A percentile compares a stretch with the other conserved stretches of the same genome.
Conservation (phyloP, 2,329 filamentous ascomycete genomes). For the Nannizziopsis barbatae region DNA sequence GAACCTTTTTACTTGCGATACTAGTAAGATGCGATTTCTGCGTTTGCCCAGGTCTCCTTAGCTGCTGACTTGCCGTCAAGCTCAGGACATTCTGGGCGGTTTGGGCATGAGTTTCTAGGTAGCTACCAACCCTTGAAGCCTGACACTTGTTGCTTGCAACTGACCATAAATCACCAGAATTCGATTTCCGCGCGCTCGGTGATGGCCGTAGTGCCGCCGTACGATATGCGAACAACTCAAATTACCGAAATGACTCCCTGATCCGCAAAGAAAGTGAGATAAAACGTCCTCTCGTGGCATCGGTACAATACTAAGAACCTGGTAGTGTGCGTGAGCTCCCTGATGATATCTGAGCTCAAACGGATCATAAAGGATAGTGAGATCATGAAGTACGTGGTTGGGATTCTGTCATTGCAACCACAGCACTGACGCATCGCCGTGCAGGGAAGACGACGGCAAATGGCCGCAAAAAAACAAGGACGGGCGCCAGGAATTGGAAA, state of each 20-base stretch:
- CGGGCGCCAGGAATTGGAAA: constrained; percentile 90
- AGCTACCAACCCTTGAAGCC: constrained; percentile 17
- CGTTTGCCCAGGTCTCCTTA: constrained; percentile 27
- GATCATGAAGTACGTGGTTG: constrained; percentile 71
- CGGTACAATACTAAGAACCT: constrained; percentile 16
- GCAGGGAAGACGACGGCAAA: constrained; percentile 90
- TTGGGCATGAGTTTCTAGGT: constrained; percentile 98
- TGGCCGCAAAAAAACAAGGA: constrained; percentile 99
- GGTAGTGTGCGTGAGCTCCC: constrained; percentile 86
- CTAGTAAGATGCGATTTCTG: constrained; percentile 55
- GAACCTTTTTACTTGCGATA: constrained; percentile 94
- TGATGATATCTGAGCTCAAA: constrained; percentile 88
- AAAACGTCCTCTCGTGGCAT: not conserved
- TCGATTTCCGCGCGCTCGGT: constrained; percentile 85
- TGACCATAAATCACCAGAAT: constrained; percentile 50
- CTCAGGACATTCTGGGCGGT: constrained; percentile 92
- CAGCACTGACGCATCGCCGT: constrained; percentile 19
- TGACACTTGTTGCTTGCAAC: not conserved
- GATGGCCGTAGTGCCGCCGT: constrained; percentile 89
- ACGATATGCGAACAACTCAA: constrained; percentile 97
- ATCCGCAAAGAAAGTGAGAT: constrained; percentile 96
- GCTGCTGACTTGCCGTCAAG: constrained; percentile 44
- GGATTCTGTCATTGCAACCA: not conserved
- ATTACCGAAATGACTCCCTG: constrained; percentile 95
- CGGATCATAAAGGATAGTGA: constrained; percentile 94